A percentile compares a stretch with the other conserved stretches of the same genome.
Evolutionary conservation across 2,329 filamentous ascomycete genomes (phyloP).

Genomic region (Fusarium tanahbumbuense): DNA sequence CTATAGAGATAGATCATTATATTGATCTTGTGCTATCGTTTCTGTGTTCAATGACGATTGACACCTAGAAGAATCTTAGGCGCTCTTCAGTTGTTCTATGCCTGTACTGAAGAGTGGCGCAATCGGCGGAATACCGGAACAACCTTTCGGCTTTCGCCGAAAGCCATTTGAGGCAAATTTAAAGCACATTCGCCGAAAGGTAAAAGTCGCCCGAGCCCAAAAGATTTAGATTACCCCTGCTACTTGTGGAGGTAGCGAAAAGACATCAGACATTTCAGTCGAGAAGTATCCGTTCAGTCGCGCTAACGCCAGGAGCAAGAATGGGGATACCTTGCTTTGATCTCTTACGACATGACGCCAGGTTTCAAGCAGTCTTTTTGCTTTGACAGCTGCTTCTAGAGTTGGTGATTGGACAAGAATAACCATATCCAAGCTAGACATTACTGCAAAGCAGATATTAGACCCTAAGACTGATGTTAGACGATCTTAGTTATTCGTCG

Average conservation of each 20-base stretch:
- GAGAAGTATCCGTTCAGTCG: neutral
- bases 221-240: neutral
- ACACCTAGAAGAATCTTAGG: neutral
- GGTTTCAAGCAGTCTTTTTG: neutral
- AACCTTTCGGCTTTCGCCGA: neutral
- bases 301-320: neutral
- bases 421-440: neutral
- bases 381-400: neutral
- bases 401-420: neutral
- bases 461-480: neutral
- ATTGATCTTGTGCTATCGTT: neutral
- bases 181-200: neutral
- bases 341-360: neutral
- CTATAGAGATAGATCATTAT: neutral
- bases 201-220: neutral
- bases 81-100: neutral
- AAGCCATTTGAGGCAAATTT: neutral
- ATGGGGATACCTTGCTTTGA: neutral
- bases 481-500: neutral
- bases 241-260: neutral
- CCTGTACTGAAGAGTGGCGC: neutral
- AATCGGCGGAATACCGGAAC: neutral
- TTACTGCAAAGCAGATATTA: neutral
- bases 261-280: neutral
- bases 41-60: neutral